Conservation (phyloP, 371 early-diverging fungal genomes). For the Mucor velutinosus region DNA sequence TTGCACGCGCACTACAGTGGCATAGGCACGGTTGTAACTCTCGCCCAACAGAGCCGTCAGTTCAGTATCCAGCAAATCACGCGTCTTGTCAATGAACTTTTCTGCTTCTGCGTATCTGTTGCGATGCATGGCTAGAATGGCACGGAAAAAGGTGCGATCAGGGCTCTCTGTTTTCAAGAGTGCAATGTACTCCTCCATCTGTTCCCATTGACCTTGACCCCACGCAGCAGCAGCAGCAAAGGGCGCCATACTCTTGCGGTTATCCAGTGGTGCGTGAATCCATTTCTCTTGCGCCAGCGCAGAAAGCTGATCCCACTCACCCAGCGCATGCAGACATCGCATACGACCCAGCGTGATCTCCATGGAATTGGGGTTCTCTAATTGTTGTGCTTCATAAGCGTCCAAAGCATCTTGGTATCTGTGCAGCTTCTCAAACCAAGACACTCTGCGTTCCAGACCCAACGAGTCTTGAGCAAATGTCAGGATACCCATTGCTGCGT, state of each 20-base stretch:
- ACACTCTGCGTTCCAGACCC: conserved; percentile 84
- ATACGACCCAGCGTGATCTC: conserved; percentile 86
- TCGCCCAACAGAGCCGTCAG: conserved; percentile 90
- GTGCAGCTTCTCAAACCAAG: conserved; percentile 95
- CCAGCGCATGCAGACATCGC: conserved; percentile 90
- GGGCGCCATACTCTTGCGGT: conserved; percentile 76
- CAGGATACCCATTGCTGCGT: conserved; percentile 95
- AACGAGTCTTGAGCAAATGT: conserved; percentile 88
- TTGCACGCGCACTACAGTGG: conserved; percentile 88
- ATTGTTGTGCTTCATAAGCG: conserved; percentile 85
- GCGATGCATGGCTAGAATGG: conserved; percentile 86
- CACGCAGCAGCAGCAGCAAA: conserved; percentile 95
- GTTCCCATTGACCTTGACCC: conserved; percentile 91
- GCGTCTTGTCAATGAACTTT: conserved; percentile 77
- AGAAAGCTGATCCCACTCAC: conserved; percentile 93
- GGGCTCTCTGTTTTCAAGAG: conserved; percentile 79
- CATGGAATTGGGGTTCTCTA: conserved; percentile 75
- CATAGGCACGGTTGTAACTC: conserved; percentile 94
- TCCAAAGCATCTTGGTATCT: conserved; percentile 95
- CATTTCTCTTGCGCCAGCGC: conserved; percentile 85
- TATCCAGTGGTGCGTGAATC: conserved; percentile 59
- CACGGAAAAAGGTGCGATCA: conserved; percentile 78
- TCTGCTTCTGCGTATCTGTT: conserved; percentile 80
- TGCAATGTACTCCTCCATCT: conserved; percentile 89
- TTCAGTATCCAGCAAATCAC: conserved; percentile 90